A percentile compares a stretch with the other conserved stretches of the same genome.
phyloP scores from a whole-genome alignment of 2,329 filamentous ascomycete genomes.

The Blastomyces percursus region DNA sequence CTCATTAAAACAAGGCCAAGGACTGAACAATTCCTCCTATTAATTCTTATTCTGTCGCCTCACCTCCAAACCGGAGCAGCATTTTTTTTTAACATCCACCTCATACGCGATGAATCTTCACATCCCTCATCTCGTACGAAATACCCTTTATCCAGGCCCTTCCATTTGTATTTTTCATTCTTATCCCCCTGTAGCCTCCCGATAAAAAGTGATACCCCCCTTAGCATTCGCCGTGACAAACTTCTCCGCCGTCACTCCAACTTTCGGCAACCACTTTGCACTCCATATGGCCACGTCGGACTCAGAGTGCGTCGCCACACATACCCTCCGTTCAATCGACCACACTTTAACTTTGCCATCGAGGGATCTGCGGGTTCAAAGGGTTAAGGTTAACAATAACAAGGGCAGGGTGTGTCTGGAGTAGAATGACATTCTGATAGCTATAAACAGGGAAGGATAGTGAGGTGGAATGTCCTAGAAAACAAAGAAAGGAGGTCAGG shows the following conservation, averaged over 20 bases:
- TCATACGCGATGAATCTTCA: neutral
- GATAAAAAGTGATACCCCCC: slow-evolving; percentile 66
- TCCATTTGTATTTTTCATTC: neutral
- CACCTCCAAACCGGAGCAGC: neutral
- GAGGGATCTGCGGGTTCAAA: slow-evolving; percentile 46
- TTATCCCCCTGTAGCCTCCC: slow-evolving; percentile 65
- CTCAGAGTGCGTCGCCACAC: slow-evolving; percentile 89
- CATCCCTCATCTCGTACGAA: neutral
- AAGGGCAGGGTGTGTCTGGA: neutral
- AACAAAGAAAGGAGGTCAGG: neutral
- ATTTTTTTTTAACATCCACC: no score
- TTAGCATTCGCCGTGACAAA: slow-evolving; percentile 74
- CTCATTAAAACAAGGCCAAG: neutral
- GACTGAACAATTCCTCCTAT: neutral
- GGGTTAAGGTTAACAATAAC: neutral
- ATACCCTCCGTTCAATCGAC: slow-evolving; percentile 72
- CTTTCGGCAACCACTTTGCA: slow-evolving; percentile 72
- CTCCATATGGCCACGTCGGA: slow-evolving; percentile 76
- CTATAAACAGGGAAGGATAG: neutral
- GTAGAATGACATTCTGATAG: neutral
- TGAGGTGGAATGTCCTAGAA: neutral
- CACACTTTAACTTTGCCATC: slow-evolving; percentile 95
- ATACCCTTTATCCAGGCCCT: neutral
- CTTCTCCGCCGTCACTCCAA: slow-evolving; percentile 46
- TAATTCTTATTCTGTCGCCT: neutral